Evolutionary conservation across 208 protist genomes (phyloP).

Genomic region (Trypanosoma scelopori): DNA sequence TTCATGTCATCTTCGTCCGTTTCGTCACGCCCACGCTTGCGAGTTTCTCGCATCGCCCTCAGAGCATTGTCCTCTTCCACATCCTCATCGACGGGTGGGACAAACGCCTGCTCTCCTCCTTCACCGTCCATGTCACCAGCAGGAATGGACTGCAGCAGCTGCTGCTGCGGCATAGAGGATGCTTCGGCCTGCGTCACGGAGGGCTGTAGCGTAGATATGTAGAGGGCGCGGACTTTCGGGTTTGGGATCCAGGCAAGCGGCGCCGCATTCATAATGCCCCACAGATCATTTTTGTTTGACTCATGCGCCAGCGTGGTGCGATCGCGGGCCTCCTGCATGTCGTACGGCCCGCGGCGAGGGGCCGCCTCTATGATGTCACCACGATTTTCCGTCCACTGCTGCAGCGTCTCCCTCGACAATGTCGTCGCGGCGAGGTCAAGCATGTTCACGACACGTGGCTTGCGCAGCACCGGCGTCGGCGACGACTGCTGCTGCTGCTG

Average conservation of each 20-base stretch:
- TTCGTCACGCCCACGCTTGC: constrained; percentile 18
- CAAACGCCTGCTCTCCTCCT: constrained; percentile 2
- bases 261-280: constrained; percentile 28
- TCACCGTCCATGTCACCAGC: constrained; percentile 21
- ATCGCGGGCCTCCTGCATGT: constrained; percentile 58
- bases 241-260: constrained; percentile 37
- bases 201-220: constrained; percentile 38
- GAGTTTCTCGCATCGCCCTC: not conserved
- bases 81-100: not conserved
- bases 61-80: not conserved
- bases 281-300: constrained; percentile 24
- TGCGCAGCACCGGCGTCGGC: not conserved
- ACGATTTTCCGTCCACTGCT: constrained; percentile 65
- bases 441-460: constrained; percentile 34
- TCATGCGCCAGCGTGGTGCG: constrained; percentile 43
- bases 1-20: constrained; percentile 3
- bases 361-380: constrained; percentile 58
- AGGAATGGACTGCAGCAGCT: constrained; percentile 7
- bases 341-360: constrained; percentile 63
- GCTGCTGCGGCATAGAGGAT: constrained; percentile 26
- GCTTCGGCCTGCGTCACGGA: constrained; percentile 32
- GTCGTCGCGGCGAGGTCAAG: constrained; percentile 73
- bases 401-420: constrained; percentile 62
- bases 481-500: constrained; percentile 1
- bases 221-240: constrained; percentile 38